Conservation (phyloP, 805 yeast genomes). For the Cyberlindnera bimundalis region DNA sequence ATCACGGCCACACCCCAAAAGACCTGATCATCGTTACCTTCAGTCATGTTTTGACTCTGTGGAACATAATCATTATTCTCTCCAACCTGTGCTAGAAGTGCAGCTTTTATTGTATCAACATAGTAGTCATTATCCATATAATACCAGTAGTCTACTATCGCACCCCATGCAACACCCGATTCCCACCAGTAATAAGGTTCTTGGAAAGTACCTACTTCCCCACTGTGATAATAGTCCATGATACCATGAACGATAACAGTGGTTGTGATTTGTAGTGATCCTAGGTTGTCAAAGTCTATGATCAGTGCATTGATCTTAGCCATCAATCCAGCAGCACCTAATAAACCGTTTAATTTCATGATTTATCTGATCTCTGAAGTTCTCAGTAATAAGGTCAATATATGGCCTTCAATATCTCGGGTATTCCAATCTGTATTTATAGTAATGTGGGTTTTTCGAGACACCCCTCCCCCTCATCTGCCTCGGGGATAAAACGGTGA, state of each 20-base stretch:
- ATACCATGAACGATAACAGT: constrained; percentile 38
- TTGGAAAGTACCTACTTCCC: constrained; percentile 72
- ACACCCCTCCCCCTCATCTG: no score
- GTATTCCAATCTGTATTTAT: no score
- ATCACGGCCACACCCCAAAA: constrained; percentile 95
- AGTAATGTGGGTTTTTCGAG: no score
- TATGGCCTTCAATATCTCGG: no score
- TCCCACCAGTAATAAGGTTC: constrained; percentile 98
- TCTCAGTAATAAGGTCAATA: no score
- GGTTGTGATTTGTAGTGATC: constrained; percentile 37
- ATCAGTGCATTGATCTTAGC: no score
- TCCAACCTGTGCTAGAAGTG: constrained; percentile 73
- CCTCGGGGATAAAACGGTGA: no score
- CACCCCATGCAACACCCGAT: constrained; percentile 95
- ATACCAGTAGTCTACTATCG: constrained; percentile 73
- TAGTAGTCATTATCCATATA: constrained; percentile 69
- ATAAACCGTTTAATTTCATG: no score
- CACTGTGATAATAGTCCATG: constrained; percentile 69
- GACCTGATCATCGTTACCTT: constrained; percentile 97
- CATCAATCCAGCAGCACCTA: no score
- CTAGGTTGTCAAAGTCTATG: constrained; percentile 63
- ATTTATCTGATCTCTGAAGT: no score
- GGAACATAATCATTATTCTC: constrained; percentile 79
- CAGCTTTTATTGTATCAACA: constrained; percentile 52
- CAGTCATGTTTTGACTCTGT: constrained; percentile 81